These are phyloP conservation scores for Piper betle DNA, from an alignment of 164 flowering plant species.

Conservation along the genomic window DNA sequence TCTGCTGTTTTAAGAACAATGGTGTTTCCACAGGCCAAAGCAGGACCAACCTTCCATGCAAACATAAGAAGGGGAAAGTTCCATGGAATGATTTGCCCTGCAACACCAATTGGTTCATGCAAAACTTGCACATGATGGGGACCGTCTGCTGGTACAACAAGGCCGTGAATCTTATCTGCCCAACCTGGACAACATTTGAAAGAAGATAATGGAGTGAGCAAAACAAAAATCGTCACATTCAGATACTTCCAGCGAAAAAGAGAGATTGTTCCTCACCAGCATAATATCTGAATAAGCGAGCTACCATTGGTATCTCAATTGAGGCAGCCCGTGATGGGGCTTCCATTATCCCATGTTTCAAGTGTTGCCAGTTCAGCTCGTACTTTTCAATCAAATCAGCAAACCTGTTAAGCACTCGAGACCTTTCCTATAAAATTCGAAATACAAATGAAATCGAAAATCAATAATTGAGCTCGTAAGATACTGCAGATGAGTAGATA, in stretches of 20 bases:
- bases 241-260: neutral
- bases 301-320: slow-evolving; percentile 25
- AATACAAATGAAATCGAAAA: neutral
- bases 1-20: slow-evolving; percentile 74
- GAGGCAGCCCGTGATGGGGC: slow-evolving; percentile 24
- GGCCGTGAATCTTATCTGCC: slow-evolving; percentile 85
- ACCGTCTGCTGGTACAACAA: slow-evolving; percentile 49
- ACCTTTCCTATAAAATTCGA: slow-evolving; percentile 30
- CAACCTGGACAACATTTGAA: slow-evolving; percentile 37
- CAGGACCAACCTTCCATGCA: slow-evolving; percentile 19
- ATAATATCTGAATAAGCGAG: slow-evolving; percentile 30
- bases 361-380: slow-evolving; percentile 34
- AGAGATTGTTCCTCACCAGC: slow-evolving; percentile 22
- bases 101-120: neutral
- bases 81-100: too few relatives aligned
- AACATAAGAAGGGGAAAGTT: slow-evolving; percentile 28
- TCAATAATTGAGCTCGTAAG: neutral
- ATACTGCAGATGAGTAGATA: neutral
- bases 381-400: slow-evolving; percentile 43
- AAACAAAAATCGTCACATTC: neutral
- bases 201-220: neutral
- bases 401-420: slow-evolving; percentile 21
- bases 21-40: slow-evolving; percentile 72
- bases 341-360: slow-evolving; percentile 53
- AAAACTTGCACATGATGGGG: too few relatives aligned